These are phyloP conservation scores for Erysimum pusillum DNA, from an alignment of 441 rosid genomes.

Conservation along the genomic window DNA sequence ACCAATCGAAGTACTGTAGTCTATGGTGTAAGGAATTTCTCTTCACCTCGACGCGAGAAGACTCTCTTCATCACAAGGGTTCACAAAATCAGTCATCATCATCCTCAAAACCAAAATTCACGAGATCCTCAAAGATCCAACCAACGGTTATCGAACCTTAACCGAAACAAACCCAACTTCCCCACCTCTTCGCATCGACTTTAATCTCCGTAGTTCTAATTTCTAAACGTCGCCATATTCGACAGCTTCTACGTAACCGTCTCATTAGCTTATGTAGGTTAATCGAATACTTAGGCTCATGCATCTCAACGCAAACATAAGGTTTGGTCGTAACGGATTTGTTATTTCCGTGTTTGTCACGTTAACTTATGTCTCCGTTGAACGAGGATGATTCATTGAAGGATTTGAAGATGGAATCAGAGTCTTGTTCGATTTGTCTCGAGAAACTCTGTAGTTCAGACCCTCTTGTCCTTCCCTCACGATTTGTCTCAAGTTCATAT, in stretches of 20 bases:
- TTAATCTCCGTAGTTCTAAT: not conserved
- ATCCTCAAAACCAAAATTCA: not conserved
- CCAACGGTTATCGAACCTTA: not conserved
- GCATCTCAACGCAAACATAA: not conserved
- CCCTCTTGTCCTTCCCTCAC: no score
- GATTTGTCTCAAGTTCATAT: no score
- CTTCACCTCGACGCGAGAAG: no score
- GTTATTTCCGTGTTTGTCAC: no score
- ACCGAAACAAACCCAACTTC: not conserved
- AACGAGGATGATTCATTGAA: no score
- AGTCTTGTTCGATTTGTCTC: slow-evolving; percentile 37
- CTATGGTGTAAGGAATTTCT: no score
- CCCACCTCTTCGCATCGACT: not conserved
- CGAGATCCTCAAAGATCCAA: not conserved
- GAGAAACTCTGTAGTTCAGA: no score
- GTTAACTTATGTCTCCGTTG: no score
- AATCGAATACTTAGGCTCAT: not conserved
- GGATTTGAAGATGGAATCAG: slow-evolving; percentile 23
- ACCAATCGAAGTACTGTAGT: no score
- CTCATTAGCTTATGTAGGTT: not conserved
- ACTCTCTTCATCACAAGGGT: no score
- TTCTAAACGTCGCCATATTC: not conserved
- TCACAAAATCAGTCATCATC: no score
- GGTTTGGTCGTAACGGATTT: no score
- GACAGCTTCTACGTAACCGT: not conserved